Evolutionary conservation across 768 basidiomycete species (phyloP).

Genomic region (Leccinum uliginosum): DNA sequence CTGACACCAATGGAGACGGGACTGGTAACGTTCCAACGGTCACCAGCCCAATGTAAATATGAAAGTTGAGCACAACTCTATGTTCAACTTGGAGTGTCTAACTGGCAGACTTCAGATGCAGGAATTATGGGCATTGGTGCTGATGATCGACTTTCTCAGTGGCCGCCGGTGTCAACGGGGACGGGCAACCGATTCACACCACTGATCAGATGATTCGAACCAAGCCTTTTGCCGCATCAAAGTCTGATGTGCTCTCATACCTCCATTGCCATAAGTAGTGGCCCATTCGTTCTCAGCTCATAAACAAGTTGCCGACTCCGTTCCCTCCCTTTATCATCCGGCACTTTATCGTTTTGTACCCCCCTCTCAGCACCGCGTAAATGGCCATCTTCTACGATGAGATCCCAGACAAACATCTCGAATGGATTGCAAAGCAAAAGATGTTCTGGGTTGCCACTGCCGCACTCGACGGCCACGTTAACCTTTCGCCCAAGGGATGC

Average conservation of each 20-base stretch:
- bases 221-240: too few relatives aligned
- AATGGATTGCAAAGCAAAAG: conserved; percentile 60
- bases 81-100: neutral
- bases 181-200: neutral
- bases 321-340: neutral
- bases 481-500: conserved; percentile 64
- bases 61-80: neutral
- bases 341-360: neutral
- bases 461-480: conserved; percentile 62
- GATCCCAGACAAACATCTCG: conserved; percentile 47
- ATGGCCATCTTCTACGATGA: conserved; percentile 60
- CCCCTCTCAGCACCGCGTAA: neutral
- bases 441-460: conserved; percentile 72
- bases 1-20: neutral
- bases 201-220: neutral
- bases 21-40: neutral
- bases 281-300: neutral
- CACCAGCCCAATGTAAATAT: neutral
- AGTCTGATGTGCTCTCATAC: neutral
- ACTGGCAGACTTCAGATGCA: too few relatives aligned
- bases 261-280: neutral
- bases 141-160: neutral
- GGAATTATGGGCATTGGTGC: neutral
- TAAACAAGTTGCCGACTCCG: neutral
- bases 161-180: neutral